Percentiles rank a stretch among this genome's conserved stretches.
These are phyloP conservation scores for Chlorella sp. DNA, from an alignment of 139 green algal species.

Conservation along the genomic window DNA sequence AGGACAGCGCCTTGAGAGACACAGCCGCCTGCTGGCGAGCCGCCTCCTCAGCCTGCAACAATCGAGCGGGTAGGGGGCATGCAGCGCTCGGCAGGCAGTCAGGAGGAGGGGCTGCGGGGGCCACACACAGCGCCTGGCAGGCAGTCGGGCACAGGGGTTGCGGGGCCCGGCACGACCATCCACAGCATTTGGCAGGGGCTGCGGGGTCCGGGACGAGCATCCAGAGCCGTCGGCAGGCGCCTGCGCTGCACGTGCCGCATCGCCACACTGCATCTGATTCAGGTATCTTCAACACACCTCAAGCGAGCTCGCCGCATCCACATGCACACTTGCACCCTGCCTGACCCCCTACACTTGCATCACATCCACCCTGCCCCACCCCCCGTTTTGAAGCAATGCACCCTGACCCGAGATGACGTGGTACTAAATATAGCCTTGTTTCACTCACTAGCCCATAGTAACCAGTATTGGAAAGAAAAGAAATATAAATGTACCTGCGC, in stretches of 20 bases:
- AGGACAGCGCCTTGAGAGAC: conserved; percentile 34
- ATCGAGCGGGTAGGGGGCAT: background rate
- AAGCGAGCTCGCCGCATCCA: background rate
- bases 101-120: background rate
- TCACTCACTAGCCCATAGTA: no score
- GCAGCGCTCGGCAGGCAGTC: background rate
- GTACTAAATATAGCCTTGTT: no score
- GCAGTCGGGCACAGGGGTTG: background rate
- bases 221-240: background rate
- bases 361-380: background rate
- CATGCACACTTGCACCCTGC: background rate
- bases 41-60: conserved; percentile 28
- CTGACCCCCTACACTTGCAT: background rate
- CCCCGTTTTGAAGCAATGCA: background rate
- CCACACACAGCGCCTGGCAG: background rate
- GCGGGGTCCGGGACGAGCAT: no score
- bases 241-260: background rate
- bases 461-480: no score
- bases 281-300: no score
- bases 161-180: background rate
- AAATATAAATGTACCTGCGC: conserved; percentile 27
- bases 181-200: no score
- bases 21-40: conserved; percentile 31
- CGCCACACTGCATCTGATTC: no score
- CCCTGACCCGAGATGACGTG: no score